Conservation (phyloP, 805 yeast genomes). For the Ogataea sp. region DNA sequence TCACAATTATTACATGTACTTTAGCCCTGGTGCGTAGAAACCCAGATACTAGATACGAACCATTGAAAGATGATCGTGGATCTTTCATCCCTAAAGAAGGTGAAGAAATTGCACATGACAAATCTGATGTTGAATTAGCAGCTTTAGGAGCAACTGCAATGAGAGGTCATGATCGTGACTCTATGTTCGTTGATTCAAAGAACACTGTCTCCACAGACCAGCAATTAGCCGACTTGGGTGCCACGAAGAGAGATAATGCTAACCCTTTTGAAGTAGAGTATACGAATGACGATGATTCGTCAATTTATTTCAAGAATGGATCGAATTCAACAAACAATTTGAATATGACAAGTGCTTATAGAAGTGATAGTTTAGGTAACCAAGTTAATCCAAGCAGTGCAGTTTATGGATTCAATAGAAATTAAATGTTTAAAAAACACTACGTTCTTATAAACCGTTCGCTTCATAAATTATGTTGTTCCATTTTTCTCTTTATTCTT, state of each 20-base stretch:
- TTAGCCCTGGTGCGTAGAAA: conserved; percentile 80
- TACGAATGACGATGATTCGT: conserved; percentile 9
- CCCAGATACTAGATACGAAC: conserved; percentile 93
- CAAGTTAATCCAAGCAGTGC: not conserved
- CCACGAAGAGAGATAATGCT: not conserved
- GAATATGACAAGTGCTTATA: no score
- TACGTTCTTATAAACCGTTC: no score
- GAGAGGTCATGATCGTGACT: conserved; percentile 46
- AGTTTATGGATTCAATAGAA: conserved; percentile 1
- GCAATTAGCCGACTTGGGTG: no score
- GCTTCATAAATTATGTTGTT: no score
- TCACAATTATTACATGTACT: conserved; percentile 82
- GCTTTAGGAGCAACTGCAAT: conserved; percentile 66
- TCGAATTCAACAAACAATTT: no score
- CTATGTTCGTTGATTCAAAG: conserved; percentile 23
- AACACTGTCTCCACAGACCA: no score
- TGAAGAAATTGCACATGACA: conserved; percentile 21
- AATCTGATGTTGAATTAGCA: conserved; percentile 53
- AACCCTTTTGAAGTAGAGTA: conserved; percentile 11
- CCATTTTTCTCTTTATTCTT: no score
- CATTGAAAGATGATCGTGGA: conserved; percentile 93
- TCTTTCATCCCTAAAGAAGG: conserved; percentile 73
- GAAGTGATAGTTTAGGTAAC: not conserved
- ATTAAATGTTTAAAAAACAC: no score
- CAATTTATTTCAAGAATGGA: conserved; percentile 6